Percentiles rank a stretch among this genome's conserved stretches.
These are phyloP conservation scores for Ceratocystis papillata DNA, from an alignment of 2,329 filamentous ascomycete genomes.

Conservation along the genomic window DNA sequence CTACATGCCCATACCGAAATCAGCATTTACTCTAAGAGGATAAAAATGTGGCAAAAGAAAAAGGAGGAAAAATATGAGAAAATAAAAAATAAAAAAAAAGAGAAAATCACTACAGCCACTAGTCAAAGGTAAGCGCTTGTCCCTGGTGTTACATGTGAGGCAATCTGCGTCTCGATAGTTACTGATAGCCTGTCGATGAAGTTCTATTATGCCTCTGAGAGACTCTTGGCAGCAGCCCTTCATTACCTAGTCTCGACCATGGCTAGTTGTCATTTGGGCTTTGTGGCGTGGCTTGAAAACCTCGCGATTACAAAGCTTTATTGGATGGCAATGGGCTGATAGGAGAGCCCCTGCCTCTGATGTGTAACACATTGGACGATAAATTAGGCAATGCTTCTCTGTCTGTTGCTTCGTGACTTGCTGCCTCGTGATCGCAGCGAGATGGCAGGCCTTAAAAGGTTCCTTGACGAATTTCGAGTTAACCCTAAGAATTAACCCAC, in stretches of 20 bases:
- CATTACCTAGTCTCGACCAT: not conserved
- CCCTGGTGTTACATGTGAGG: not conserved
- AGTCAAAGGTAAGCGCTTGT: not conserved
- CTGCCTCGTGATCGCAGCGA: not conserved
- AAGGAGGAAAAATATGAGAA: not conserved
- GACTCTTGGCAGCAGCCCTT: not conserved
- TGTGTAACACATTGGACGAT: not conserved
- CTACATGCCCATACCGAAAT: too few relatives aligned
- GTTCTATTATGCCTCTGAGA: not conserved
- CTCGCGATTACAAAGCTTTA: not conserved
- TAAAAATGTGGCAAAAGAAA: slow-evolving; percentile 11
- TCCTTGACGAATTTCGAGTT: too few relatives aligned
- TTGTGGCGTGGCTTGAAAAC: not conserved
- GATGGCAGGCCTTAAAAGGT: too few relatives aligned
- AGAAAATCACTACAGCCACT: not conserved
- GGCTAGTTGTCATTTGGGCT: not conserved
- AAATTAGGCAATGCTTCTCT: not conserved
- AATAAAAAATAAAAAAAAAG: not conserved
- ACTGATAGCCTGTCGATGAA: slow-evolving; percentile 10
- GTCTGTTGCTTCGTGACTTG: not conserved
- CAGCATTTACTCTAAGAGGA: not conserved
- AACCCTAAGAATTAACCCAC: too few relatives aligned
- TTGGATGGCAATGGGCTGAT: slow-evolving; percentile 1
- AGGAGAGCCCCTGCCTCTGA: not conserved
- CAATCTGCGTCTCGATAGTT: not conserved